phyloP scores from a whole-genome alignment of 2,329 filamentous ascomycete species.

The Neonectria neomacrospora region DNA sequence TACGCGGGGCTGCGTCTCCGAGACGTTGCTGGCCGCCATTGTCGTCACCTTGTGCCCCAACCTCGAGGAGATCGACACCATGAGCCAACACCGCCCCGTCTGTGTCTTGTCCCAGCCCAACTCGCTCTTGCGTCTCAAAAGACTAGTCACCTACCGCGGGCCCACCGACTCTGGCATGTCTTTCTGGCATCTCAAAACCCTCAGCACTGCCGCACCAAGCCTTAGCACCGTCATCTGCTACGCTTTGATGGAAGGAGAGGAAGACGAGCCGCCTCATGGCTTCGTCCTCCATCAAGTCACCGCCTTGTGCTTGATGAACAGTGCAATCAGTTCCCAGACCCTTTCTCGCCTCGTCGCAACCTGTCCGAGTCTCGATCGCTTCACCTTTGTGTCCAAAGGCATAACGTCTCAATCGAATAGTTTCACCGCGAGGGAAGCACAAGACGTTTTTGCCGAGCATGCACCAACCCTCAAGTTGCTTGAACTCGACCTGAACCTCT shows the following conservation, averaged over 20 bases:
- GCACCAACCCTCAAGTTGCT: neutral
- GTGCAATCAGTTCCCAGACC: neutral
- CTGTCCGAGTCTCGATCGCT: neutral
- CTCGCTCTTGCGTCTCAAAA: neutral
- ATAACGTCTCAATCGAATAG: no score
- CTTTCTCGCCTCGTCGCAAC: neutral
- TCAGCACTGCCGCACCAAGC: neutral
- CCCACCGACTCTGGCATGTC: neutral
- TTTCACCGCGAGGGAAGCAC: neutral
- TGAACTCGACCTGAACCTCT: neutral
- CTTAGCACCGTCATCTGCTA: neutral
- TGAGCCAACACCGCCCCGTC: neutral
- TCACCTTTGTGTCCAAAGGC: neutral
- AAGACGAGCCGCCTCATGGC: accelerated
- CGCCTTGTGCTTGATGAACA: neutral
- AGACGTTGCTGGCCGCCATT: neutral
- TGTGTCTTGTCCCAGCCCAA: neutral
- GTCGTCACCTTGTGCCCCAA: neutral
- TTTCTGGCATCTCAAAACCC: neutral
- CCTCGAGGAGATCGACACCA: neutral
- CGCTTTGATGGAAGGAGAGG: neutral
- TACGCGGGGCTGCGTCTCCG: neutral
- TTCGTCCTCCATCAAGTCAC: neutral
- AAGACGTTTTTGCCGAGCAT: neutral
- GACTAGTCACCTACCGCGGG: neutral